A percentile compares a stretch with the other conserved stretches of the same genome.
Evolutionary conservation across 345 rosid species (phyloP).

Genomic region (Tarenaya hassleriana): DNA sequence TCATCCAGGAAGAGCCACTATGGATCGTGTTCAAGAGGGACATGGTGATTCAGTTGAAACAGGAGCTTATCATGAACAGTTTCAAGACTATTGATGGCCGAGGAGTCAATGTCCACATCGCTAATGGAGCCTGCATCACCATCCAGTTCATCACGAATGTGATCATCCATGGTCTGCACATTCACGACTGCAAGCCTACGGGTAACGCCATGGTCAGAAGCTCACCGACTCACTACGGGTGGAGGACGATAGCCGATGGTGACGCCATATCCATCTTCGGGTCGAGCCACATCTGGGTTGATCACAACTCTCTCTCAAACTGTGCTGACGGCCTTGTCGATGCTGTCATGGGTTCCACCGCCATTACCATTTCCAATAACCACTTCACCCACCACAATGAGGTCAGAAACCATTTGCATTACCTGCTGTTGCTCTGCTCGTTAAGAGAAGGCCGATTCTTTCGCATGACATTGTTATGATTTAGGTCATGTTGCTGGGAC

Average conservation of each 20-base stretch:
- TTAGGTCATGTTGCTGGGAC: slow-evolving; percentile 90
- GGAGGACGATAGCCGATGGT: slow-evolving; percentile 94
- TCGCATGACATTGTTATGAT: neutral
- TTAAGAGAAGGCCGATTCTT: neutral
- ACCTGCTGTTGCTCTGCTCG: neutral
- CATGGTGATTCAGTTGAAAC: slow-evolving; percentile 80
- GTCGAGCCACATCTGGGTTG: slow-evolving; percentile 86
- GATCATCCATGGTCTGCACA: slow-evolving; percentile 87
- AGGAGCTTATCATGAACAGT: slow-evolving; percentile 83
- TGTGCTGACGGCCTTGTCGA: slow-evolving; percentile 97
- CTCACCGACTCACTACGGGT: slow-evolving; percentile 72
- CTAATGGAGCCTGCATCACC: slow-evolving; percentile 87
- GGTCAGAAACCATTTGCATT: slow-evolving; percentile 28
- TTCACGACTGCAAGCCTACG: slow-evolving; percentile 93
- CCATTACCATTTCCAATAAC: slow-evolving; percentile 83
- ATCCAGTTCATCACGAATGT: slow-evolving; percentile 78
- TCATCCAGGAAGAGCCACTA: slow-evolving; percentile 72
- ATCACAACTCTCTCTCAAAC: slow-evolving; percentile 85
- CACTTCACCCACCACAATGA: slow-evolving; percentile 90
- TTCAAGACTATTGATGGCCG: slow-evolving; percentile 93
- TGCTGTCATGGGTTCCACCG: slow-evolving; percentile 94
- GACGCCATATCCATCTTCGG: slow-evolving; percentile 83
- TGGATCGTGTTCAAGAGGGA: slow-evolving; percentile 94
- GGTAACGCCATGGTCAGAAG: slow-evolving; percentile 93
- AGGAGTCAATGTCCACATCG: slow-evolving; percentile 80